A percentile compares a stretch with the other conserved stretches of the same genome.
Evolutionary conservation across 257 asterid genomes (phyloP).

Genomic region (Nicotiana knightiana): DNA sequence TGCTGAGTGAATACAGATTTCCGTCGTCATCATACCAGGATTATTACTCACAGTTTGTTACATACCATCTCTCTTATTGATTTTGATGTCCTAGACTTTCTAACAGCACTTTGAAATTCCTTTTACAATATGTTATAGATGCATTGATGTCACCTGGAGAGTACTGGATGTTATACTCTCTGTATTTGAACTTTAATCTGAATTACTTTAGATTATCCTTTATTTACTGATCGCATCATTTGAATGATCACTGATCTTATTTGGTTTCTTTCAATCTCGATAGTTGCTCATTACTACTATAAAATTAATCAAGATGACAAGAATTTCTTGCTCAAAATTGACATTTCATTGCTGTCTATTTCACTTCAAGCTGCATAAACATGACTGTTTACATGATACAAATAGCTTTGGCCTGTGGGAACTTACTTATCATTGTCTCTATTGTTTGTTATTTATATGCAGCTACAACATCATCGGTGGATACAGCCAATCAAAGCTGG

Average conservation of each 20-base stretch:
- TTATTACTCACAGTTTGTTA: not conserved
- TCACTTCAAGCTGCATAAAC: not conserved
- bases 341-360: not conserved
- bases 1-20: not conserved
- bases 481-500: constrained; percentile 82
- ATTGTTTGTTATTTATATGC: constrained; percentile 15
- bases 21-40: not conserved
- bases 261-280: not conserved
- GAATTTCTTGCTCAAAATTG: not conserved
- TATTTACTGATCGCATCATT: not conserved
- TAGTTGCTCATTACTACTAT: not conserved
- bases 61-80: not conserved
- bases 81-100: not conserved
- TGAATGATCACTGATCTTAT: not conserved
- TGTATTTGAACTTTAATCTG: not conserved
- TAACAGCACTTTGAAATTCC: not conserved
- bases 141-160: not conserved
- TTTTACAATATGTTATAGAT: not conserved
- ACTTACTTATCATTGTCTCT: not conserved
- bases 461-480: constrained; percentile 48
- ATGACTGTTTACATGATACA: not conserved
- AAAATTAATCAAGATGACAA: not conserved
- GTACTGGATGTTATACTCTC: not conserved
- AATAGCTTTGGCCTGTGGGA: not conserved
- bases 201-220: not conserved